Percentiles rank a stretch among this genome's conserved stretches.
Conservation (phyloP, 257 asterid species). For the Rauvolfia tetraphylla region DNA sequence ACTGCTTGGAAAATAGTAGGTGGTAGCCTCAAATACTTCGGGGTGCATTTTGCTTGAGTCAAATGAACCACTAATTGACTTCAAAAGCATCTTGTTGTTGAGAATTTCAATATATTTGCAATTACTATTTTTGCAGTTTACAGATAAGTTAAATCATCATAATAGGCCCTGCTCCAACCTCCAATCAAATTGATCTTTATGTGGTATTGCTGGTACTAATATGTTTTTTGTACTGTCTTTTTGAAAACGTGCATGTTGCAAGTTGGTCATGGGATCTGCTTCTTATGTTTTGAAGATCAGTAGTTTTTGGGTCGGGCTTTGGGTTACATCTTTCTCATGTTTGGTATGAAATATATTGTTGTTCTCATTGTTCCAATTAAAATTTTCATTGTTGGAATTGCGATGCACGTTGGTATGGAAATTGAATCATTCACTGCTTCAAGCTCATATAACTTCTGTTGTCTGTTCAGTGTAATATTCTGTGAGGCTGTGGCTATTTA, state of each 20-base stretch:
- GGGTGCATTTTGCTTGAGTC: neutral
- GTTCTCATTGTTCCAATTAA: neutral
- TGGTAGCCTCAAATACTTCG: neutral
- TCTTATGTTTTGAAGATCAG: neutral
- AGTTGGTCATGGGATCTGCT: neutral
- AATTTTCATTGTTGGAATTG: neutral
- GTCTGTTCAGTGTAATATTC: slow-evolving; percentile 72
- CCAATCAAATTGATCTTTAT: neutral
- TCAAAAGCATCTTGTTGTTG: neutral
- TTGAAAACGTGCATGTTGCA: neutral
- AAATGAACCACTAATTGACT: neutral
- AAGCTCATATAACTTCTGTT: slow-evolving; percentile 1
- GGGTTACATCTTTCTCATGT: too few species aligned
- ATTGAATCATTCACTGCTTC: neutral
- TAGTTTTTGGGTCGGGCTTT: neutral
- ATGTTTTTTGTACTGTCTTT: neutral
- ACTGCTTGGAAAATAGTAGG: too few species aligned
- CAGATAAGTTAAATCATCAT: neutral
- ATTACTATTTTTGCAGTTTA: neutral
- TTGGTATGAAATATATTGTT: too few species aligned
- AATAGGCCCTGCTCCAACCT: neutral
- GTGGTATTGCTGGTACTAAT: neutral
- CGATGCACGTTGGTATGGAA: neutral
- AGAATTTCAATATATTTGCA: neutral
- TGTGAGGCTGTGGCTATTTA: slow-evolving; percentile 99